Evolutionary conservation across 2,329 filamentous ascomycete species (phyloP).

Genomic region (Mariannaea elegans): DNA sequence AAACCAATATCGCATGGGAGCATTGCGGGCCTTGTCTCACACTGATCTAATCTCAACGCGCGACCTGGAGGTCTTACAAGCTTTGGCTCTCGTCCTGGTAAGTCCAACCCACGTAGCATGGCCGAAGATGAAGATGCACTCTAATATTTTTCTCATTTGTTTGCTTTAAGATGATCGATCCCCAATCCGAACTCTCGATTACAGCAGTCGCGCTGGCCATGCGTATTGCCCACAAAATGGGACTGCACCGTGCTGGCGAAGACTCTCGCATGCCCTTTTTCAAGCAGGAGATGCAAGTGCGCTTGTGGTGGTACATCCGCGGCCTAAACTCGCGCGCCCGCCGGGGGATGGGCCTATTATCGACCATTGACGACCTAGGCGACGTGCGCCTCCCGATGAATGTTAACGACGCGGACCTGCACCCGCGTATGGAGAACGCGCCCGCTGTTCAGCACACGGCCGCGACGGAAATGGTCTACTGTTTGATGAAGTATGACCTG

Average conservation of each 20-base stretch:
- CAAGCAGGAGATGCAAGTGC: neutral
- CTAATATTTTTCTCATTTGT: neutral
- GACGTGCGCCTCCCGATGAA: slow-evolving; percentile 15
- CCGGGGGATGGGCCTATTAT: slow-evolving; percentile 11
- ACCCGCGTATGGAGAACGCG: neutral
- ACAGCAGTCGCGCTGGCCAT: neutral
- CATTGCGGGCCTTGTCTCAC: neutral
- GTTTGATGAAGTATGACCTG: neutral
- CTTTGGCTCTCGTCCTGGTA: neutral
- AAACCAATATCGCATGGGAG: neutral
- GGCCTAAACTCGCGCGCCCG: neutral
- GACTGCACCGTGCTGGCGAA: neutral
- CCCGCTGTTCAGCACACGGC: neutral
- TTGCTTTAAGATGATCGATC: neutral
- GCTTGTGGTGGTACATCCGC: neutral
- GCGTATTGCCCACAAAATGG: neutral
- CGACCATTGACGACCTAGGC: slow-evolving; percentile 15
- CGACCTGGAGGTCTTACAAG: neutral
- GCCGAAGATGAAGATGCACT: too few relatives aligned
- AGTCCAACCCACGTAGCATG: too few relatives aligned
- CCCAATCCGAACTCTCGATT: neutral
- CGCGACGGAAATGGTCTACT: neutral
- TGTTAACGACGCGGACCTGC: slow-evolving; percentile 20
- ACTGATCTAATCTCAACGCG: neutral
- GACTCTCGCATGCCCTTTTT: neutral